Conservation (phyloP, 495 filamentous ascomycete species). For the Penicillium pulvis region DNA sequence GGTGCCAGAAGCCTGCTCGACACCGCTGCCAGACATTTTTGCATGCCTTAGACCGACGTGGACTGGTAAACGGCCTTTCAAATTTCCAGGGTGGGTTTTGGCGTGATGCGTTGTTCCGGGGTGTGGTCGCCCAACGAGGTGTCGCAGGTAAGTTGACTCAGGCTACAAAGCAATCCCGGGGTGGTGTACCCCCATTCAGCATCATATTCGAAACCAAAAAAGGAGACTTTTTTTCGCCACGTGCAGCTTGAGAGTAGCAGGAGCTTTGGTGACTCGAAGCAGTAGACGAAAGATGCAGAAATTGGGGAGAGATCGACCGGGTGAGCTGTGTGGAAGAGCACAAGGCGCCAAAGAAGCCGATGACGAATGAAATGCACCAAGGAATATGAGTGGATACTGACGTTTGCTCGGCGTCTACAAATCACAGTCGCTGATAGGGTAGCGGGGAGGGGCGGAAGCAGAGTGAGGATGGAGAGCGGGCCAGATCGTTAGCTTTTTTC, state of each 20-base stretch:
- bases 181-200: slow-evolving; percentile 42
- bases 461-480: slow-evolving; percentile 16
- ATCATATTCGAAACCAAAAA: slow-evolving; percentile 39
- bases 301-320: slow-evolving; percentile 17
- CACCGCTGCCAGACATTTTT: slow-evolving; percentile 50
- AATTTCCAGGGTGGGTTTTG: slow-evolving; percentile 29
- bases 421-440: slow-evolving; percentile 22
- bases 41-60: slow-evolving; percentile 43
- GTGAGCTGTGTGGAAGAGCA: slow-evolving; percentile 16
- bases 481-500: slow-evolving; percentile 27
- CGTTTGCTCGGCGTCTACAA: slow-evolving; percentile 24
- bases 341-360: slow-evolving; percentile 11
- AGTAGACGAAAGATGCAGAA: slow-evolving; percentile 4
- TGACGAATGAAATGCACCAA: slow-evolving; percentile 27
- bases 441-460: slow-evolving; percentile 6
- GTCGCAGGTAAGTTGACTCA: slow-evolving; percentile 39
- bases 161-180: slow-evolving; percentile 47
- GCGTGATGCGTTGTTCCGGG: slow-evolving; percentile 50
- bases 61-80: slow-evolving; percentile 38
- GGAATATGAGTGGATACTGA: slow-evolving; percentile 20
- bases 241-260: not conserved
- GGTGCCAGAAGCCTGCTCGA: slow-evolving; percentile 44
- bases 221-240: not conserved
- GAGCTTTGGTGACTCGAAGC: slow-evolving; percentile 1
- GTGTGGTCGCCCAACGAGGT: slow-evolving; percentile 40